phyloP scores from a whole-genome alignment of 768 basidiomycete genomes.

The Lactarius psammicola region DNA sequence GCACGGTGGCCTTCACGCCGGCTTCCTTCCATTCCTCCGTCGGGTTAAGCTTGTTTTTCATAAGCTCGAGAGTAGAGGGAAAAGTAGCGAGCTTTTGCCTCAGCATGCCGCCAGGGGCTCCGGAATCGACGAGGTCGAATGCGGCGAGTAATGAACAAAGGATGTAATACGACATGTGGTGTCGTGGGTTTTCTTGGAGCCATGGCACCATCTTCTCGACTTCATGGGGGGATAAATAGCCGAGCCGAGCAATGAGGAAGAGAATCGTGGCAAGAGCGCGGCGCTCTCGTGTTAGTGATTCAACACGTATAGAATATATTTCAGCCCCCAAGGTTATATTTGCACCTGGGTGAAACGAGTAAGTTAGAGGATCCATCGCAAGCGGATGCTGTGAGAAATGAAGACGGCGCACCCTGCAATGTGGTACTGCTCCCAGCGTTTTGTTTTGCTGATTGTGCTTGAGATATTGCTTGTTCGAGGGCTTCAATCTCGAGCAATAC shows the following conservation, averaged over 20 bases:
- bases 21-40: conserved; percentile 64
- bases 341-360: conserved; percentile 35
- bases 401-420: conserved; percentile 49
- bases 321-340: conserved; percentile 59
- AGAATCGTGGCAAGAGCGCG: conserved; percentile 63
- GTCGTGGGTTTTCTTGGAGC: conserved; percentile 62
- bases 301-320: conserved; percentile 63
- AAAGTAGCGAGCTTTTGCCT: conserved; percentile 52
- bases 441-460: conserved; percentile 56
- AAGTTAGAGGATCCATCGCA: neutral
- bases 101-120: conserved; percentile 42
- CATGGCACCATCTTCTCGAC: conserved; percentile 67
- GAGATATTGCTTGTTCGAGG: conserved; percentile 51
- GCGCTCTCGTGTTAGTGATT: conserved; percentile 73
- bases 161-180: conserved; percentile 66
- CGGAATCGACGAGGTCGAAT: conserved; percentile 65
- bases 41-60: conserved; percentile 56
- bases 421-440: conserved; percentile 62
- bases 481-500: conserved; percentile 65
- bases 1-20: conserved; percentile 65
- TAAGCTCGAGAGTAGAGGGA: conserved; percentile 47
- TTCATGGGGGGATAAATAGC: conserved; percentile 58
- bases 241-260: conserved; percentile 60
- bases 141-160: conserved; percentile 62
- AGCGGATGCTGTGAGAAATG: neutral